Evolutionary conservation across 2,329 filamentous ascomycete genomes (phyloP), one percentile per base, ranked within the genome.

Genomic region (Sclerotinia trifoliorum): DNA sequence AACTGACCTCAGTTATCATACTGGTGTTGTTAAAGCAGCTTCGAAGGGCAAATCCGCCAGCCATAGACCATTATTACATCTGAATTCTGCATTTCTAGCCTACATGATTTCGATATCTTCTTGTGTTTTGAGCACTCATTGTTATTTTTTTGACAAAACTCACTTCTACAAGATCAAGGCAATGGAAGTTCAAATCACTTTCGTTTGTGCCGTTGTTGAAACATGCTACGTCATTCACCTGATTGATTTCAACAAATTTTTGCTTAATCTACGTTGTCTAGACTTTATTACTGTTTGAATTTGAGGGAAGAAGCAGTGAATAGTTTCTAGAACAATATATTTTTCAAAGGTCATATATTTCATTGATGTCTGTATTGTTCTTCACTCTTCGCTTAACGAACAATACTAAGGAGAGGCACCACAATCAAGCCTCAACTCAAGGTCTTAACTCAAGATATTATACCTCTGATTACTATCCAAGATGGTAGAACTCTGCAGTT

Each of bases 381-480:
- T 65, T 54, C 19, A 44, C 66, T 54, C 29, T 48, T 71, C 70
- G 70, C 68, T 70, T 58, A 70, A 65, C 52, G 69, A 72, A 72
- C 70, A 72, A 72, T 72, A 62, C n/a, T 68, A 71, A 72, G 63
- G 69, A 56, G 55, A 29, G 51, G 39, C 56, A 51, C 32, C 35
- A 32, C 15, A 32, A 63, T 55, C 49, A 62, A 21, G 46, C 11
- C 39, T 62, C 39, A 32, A 35, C 24, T 39, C 3, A 15, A 60
- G 29, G 15, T 39, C 39, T 62, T 26, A 32, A 35, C 24, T 39
- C 3, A 15, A 60, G 29, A 8, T 39, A 21, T 42, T 67, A 21
- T 63, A 39, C 24, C 26, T 32, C 26, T 17, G 19, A 21, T 42
- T 54, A 51, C 17, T 48, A 46, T 46, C 44, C 5, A 15, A 32